Base-by-base conservation (phyloP, 257 asterid species). In the Gentiana straminea region DNA sequence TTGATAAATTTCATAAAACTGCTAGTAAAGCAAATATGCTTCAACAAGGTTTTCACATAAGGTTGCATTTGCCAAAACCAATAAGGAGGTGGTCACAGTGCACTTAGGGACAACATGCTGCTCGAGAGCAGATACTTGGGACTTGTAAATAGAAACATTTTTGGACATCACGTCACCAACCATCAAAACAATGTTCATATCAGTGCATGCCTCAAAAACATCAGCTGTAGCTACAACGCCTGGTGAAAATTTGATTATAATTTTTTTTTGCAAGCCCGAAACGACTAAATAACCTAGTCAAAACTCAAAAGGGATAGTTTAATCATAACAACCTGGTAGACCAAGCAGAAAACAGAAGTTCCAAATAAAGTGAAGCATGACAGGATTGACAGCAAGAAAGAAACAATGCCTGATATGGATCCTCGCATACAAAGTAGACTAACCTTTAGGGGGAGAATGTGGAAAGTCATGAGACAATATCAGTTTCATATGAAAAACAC, bases 161-260 rank as follows among this genome's bases (percentile, higher is more conserved):
- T 89, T 89, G 10, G 97, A 66, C 97, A 89, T 89, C 55, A 89
- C 97, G 67, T 89, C 97, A 66, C 95, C 97, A 69, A 89, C 97
- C 97, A 89, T 86, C 15, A 89, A 83, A 47, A 95, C 97, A 64
- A 89, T 55, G 8, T 71, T 86, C 66, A 89, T 95, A 61, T 93
- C 97, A 41, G 83, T 70, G 70, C 97, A 89, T 59, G 90, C 97
- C 79, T n/a, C 90, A 55, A 73, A 75, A 44, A 65, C 94, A 73
- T 89, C 95, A 68, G 95, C 86, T 24, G 97, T 86, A 9, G 97
- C 97, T 65, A 89, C 94, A 52, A 86, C 97, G 70, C 97, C 95
- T 89, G 78, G 61, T 39, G 39, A 62, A 8, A 41, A 41, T 15
- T 15, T 15, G 24, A 15, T 15, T 15, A 15, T 15, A 15, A 15